Base-by-base conservation (phyloP, 1,139 yeast genomes). In the Blastobotrys indianensis region DNA sequence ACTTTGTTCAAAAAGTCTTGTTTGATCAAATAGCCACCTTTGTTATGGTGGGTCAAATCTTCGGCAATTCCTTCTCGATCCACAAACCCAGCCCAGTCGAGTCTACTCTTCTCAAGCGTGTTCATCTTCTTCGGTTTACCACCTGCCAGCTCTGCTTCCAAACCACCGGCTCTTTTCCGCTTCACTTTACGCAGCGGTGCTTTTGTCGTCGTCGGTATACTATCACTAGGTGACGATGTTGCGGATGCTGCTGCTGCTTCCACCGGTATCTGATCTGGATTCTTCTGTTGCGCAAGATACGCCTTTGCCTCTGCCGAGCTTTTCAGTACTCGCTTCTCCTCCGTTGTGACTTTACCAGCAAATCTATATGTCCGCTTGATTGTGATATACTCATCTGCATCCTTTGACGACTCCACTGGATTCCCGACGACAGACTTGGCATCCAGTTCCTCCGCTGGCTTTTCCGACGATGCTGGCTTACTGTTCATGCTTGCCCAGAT, bases 51-150 rank as follows among this genome's bases (percentile, higher is more conserved):
- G 46, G 75, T 75, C 61, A 92, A 74, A 54, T 92, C 98, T 54
- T 87, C 96, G 45, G 77, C 75, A 47, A 94, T 80, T 50, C 90
- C 88, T 53, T 82, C 80, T 56, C 82, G 74, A 65, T 92, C 97
- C 16, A 94, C 97, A 67, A 85, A 90, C 50, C 87, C 80, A 1
- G 95, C 94, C 96, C 98, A 92, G 64, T 92, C 98, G 48, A 92
- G 73, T 51, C 95, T 74, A 2, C 95, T 85, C 64, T 92, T 92
- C 63, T 94, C 97, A 52, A 92, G 70, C 0, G 98, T 94, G 15
- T 95, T 85, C 51, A 94, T 72, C 63, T 88, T 90, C 48, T 79
- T 72, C 7, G 83, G 69, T 39, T 80, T 79, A 23, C 63, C 64
- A 38, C 75, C 69, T 15, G 79, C 76, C 23, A 80, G 75, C 37